Evolutionary conservation across 768 basidiomycete genomes (phyloP), one percentile per base, ranked within the genome.

Genomic region (Chalciporus piperatus): DNA sequence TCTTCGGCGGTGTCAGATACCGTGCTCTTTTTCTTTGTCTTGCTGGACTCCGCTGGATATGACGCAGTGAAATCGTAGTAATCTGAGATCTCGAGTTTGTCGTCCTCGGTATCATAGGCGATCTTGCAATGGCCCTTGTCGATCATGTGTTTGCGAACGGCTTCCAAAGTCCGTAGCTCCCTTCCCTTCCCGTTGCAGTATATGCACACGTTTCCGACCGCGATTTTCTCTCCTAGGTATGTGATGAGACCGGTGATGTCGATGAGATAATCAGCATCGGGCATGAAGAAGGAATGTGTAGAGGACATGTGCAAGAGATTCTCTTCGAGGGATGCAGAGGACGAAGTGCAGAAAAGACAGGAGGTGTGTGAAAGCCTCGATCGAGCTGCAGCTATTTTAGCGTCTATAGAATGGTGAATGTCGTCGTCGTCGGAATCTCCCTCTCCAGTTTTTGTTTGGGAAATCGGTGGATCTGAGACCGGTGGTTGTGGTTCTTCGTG

Each of bases 41-140:
- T 63, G 47, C 56, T 59, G 14, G 53, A 37, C 1, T 76, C 74
- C 10, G 72, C 72, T 0, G 89, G 88, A 64, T 96, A 96, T 11
- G 89, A 92, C 1, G 76, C 68, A 0, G 85, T 78, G 67, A 96
- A 98, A 69, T 97, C 93, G 72, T 98, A 99, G 65, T 77, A 98
- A 59, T 98, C 95, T 0, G 93, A 90, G 6, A 96, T 58, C 59
- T 96, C 95, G 47, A 95, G 80, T 38, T 84, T 81, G 63, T 98
- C 92, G 35, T 73, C 64, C 59, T 90, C 85, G 1, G 79, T 71
- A 52, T 93, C 91, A 69, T 96, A 98, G 0, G 91, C 88, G 57
- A 99, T 83, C 72, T 97, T 98, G 79, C 95, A 98, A 64, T 99
- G 97, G 51, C 82, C 79, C 73, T 98, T 98, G 76, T 95, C 95